Base-by-base conservation (phyloP, 176 grass and related monocot species). In the Zoysia japonica region DNA sequence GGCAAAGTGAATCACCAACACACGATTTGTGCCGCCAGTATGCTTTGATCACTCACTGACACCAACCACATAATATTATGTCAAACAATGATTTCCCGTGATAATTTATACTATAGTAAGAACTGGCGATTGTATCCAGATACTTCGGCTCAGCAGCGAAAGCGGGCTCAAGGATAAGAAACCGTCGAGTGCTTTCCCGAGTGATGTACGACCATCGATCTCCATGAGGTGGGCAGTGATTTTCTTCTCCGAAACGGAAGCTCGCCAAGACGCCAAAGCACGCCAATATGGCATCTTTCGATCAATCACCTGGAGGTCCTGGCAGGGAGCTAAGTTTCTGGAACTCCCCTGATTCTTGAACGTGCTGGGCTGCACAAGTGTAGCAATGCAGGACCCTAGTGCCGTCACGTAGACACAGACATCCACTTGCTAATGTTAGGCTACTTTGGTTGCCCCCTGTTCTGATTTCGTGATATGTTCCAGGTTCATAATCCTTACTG, bases 401-500 rank as follows among this genome's bases (percentile, higher is more conserved):
- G 43, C 43, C 41, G 7, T 63, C 60, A 61, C 42, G 7, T 56
- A 1, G 65, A 28, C 28, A 28, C 28, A 28, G 28, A 4, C 53
- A 53, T 46, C 14, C 19, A 9, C 11, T 3, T 11, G 38, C 12
- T 4, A 19, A 13, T 51, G 20, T 82, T 67, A 85, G 37, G 83
- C 15, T 0, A 78, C 87, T 70, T 89, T 71, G 61, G 46, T 70
- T 17, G 11, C 73, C 60, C 74, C 74, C 14, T 75, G 65, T 6
- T 69, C 65, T 46, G 68, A 35, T 17, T 89, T 78, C 36, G 52
- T 63, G 0, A 76, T 38, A 36, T 89, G 81, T 51, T 95, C 88
- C 84, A 93, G 60, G 83, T 99, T 99, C 46, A 89, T 80, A 70
- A 96, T 99, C 70, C 66, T 95, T 68, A 99, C 79, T 6, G 96